phyloP scores from a whole-genome alignment of 495 filamentous ascomycete species.

The Haplographium delicatum region DNA sequence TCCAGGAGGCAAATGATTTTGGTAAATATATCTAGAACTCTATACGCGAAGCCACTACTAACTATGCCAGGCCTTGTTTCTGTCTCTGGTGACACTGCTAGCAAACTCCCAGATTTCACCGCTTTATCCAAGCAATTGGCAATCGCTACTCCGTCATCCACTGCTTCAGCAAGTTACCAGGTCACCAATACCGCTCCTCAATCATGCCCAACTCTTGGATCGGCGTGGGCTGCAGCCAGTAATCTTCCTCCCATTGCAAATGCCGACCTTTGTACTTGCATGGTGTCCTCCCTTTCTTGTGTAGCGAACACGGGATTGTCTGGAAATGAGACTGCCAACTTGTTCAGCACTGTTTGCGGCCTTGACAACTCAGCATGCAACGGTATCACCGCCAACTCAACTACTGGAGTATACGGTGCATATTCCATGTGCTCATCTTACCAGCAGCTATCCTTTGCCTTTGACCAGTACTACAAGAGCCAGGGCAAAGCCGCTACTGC shows the following conservation, averaged over 20 bases:
- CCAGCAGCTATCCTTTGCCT: constrained; percentile 73
- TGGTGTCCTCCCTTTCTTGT: constrained; percentile 67
- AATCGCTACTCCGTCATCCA: constrained; percentile 58
- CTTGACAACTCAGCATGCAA: constrained; percentile 48
- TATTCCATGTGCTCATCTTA: constrained; percentile 82
- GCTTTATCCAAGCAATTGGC: constrained; percentile 67
- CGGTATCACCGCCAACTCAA: constrained; percentile 66
- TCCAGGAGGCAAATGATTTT: constrained; percentile 85
- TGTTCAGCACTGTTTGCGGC: constrained; percentile 73
- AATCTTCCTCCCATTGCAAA: constrained; percentile 79
- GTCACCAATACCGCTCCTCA: constrained; percentile 71
- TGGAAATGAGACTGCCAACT: constrained; percentile 48
- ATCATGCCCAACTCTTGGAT: constrained; percentile 61
- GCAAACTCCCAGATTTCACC: constrained; percentile 66
- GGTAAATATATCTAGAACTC: constrained; percentile 40
- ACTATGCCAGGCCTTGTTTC: constrained; percentile 53
- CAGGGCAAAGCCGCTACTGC: constrained; percentile 52
- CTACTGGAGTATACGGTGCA: constrained; percentile 73
- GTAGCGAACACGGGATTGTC: constrained; percentile 43
- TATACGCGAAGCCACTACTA: constrained; percentile 16
- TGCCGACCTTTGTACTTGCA: constrained; percentile 70
- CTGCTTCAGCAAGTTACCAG: constrained; percentile 60
- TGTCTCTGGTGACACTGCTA: constrained; percentile 50
- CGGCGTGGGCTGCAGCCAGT: constrained; percentile 63
- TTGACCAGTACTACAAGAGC: constrained; percentile 73